phyloP scores from a whole-genome alignment of 306 rosid species.

The Casuarina glauca region DNA sequence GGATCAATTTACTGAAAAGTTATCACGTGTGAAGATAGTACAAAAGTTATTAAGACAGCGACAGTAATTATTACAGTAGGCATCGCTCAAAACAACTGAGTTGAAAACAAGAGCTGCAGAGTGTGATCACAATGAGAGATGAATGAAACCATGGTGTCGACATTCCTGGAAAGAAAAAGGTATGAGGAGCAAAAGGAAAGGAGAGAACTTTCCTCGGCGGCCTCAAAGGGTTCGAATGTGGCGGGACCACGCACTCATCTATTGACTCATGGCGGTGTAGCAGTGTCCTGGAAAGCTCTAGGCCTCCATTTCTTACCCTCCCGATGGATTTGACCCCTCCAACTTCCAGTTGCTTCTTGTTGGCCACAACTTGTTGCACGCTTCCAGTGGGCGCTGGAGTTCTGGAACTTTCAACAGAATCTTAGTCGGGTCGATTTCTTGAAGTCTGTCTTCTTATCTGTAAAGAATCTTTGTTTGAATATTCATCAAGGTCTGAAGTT shows the following conservation, averaged over 20 bases:
- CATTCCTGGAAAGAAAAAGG: not conserved
- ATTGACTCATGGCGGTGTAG: not conserved
- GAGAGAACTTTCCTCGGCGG: not conserved
- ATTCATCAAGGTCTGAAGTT: too few species aligned
- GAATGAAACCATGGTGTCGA: slow-evolving; percentile 28
- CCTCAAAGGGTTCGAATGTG: not conserved
- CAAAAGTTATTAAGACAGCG: too few species aligned
- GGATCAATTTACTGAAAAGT: too few species aligned
- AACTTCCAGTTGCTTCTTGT: too few species aligned
- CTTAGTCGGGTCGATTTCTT: too few species aligned
- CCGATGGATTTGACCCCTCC: not conserved
- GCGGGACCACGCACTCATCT: slow-evolving; percentile 21
- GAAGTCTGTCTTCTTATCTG: too few species aligned
- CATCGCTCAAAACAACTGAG: not conserved
- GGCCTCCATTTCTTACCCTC: not conserved
- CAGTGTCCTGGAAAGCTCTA: not conserved
- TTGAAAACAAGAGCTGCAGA: not conserved
- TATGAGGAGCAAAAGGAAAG: too few species aligned
- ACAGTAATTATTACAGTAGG: not conserved
- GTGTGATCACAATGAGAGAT: not conserved
- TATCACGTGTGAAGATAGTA: too few species aligned
- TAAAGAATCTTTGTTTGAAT: too few species aligned
- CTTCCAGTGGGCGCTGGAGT: too few species aligned
- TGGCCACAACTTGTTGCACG: too few species aligned
- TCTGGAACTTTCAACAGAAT: too few species aligned